A percentile compares a stretch with the other conserved stretches of the same genome.
These are phyloP conservation scores for Incumbomyces delicatus DNA, from an alignment of 2,329 filamentous ascomycete genomes.

Conservation along the genomic window DNA sequence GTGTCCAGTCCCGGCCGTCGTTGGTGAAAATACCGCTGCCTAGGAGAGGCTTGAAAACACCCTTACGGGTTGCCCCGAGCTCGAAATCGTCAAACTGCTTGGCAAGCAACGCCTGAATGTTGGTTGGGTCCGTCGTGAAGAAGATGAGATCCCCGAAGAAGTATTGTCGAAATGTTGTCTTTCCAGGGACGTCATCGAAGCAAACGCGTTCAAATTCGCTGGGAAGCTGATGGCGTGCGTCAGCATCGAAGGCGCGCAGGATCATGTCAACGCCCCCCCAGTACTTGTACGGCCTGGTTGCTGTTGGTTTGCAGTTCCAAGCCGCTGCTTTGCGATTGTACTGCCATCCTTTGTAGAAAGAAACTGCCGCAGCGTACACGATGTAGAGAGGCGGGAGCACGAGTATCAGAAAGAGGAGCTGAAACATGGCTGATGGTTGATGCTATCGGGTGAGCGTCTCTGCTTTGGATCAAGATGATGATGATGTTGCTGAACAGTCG, in stretches of 20 bases:
- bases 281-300: constrained; percentile 11
- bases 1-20: constrained; percentile 61
- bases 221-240: constrained; percentile 13
- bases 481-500: no score
- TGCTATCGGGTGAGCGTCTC: no score
- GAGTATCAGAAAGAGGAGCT: background rate
- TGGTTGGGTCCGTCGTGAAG: constrained; percentile 36
- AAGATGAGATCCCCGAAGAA: constrained; percentile 11
- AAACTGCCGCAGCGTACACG: background rate
- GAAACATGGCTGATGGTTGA: background rate
- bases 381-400: background rate
- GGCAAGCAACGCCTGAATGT: constrained; percentile 76
- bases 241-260: constrained; percentile 12
- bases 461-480: no score
- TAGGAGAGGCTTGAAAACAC: constrained; percentile 51
- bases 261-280: constrained; percentile 15
- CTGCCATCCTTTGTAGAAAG: constrained; percentile 1
- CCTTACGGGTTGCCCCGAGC: constrained; percentile 64
- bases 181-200: constrained; percentile 9
- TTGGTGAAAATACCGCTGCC: constrained; percentile 53
- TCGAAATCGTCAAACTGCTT: constrained; percentile 77
- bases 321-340: constrained; percentile 14
- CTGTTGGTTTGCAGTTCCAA: constrained; percentile 13
- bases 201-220: constrained; percentile 11
- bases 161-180: constrained; percentile 14